Evolutionary conservation across 148 eudicot species (phyloP), one percentile per base, ranked within the genome.

Genomic region (Camellia granthamiana): DNA sequence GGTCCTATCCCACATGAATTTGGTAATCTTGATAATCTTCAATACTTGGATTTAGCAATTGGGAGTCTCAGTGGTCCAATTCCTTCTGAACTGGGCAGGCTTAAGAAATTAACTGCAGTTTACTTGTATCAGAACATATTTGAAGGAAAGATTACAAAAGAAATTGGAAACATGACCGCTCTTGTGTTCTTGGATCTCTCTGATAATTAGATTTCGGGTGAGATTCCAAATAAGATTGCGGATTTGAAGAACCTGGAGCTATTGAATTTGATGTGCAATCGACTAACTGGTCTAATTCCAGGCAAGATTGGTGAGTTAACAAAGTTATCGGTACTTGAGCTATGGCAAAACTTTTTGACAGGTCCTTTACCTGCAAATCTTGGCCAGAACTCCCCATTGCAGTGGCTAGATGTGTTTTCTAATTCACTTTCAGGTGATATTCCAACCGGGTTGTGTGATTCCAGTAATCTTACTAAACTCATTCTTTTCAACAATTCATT

Each of bases 361-460:
- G 99, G 99, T 5, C 82, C 89, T 49, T 80, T 95, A 72, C 99
- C 99, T 0, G 81, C 60, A 64, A 90, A 88, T 87, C 97, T 95
- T 18, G 99, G 99, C 46, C 78, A 56, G 47, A 86, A 85, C 46
- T 86, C 92, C 3, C 91, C 99, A 6, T 84, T 95, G 43, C 89
- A 90, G 46, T 92, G 94, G 94, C 69, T 95, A 58, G 99, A 95
- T 74, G 73, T 93, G n/a, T 95, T 97, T 6, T 93, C 97, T 43
- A 95, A 95, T 77, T 87, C 92, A 44, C 80, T 95, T 10, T 81
- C 97, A 4, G 94, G 99, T 54, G 79, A 83, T 43, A 92, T 95
- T 77, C 99, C 99, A 0, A 75, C 64, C 5, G 86, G 81, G 19
- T 78, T 95, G 47, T 95, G 99, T 76, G 64, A 76, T 72, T 82